A percentile compares a stretch with the other conserved stretches of the same genome.
Evolutionary conservation across 2,329 filamentous ascomycete genomes (phyloP).

Genomic region (Thermoascus crustaceus): DNA sequence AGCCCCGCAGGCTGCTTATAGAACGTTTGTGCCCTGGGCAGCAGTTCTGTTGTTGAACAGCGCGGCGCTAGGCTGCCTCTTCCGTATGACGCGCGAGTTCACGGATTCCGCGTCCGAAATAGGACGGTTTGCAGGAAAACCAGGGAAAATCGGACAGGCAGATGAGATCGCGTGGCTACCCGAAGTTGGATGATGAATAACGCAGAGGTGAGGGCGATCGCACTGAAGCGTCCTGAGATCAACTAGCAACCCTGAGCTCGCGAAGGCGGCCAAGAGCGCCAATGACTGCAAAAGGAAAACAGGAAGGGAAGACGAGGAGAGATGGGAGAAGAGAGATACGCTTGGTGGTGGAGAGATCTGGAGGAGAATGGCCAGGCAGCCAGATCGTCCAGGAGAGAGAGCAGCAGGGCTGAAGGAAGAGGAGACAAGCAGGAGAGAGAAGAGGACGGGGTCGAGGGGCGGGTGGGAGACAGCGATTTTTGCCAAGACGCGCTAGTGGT

Average conservation of each 20-base stretch:
- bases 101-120: too few relatives aligned
- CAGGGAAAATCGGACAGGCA: too few relatives aligned
- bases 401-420: conserved; percentile 7
- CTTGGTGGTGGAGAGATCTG: conserved; percentile 1
- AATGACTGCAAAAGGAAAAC: conserved; percentile 2
- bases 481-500: conserved; percentile 29
- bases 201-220: too few relatives aligned
- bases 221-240: not conserved
- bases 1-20: too few relatives aligned
- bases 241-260: not conserved
- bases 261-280: conserved; percentile 1
- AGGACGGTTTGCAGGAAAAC: too few relatives aligned
- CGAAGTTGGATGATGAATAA: too few relatives aligned
- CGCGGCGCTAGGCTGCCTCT: too few relatives aligned
- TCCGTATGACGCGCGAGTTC: too few relatives aligned
- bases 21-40: too few relatives aligned
- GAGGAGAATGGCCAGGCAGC: conserved; percentile 4
- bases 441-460: conserved; percentile 22
- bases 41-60: too few relatives aligned
- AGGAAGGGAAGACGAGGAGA: not conserved
- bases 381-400: conserved; percentile 4
- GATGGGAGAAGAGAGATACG: not conserved
- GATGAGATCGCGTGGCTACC: too few relatives aligned
- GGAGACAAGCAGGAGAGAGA: conserved; percentile 5
- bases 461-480: conserved; percentile 22